Conservation (phyloP, 495 filamentous ascomycete genomes). For the Paragyromitra xinjiangensis region DNA sequence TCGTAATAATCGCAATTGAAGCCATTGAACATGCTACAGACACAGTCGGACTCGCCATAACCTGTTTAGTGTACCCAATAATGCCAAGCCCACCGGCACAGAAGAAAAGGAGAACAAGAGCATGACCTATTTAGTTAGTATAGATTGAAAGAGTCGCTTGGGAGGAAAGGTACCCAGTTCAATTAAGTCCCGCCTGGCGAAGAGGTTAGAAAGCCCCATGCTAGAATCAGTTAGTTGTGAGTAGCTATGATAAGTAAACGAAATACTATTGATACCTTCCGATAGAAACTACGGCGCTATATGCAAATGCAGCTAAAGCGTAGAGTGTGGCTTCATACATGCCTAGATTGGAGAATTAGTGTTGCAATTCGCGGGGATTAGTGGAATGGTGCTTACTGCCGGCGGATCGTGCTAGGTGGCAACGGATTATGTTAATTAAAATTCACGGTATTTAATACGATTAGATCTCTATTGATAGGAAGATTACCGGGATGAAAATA, state of each 20-base stretch:
- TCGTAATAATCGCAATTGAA: slow-evolving; percentile 88
- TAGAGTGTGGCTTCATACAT: slow-evolving; percentile 81
- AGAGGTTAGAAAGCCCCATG: slow-evolving; percentile 84
- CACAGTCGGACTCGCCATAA: slow-evolving; percentile 82
- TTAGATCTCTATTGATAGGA: slow-evolving; percentile 3
- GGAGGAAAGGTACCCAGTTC: slow-evolving; percentile 59
- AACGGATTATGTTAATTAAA: slow-evolving; percentile 23
- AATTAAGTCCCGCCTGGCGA: slow-evolving; percentile 71
- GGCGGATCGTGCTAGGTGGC: slow-evolving; percentile 70
- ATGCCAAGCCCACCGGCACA: slow-evolving; percentile 89
- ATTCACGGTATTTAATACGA: background rate
- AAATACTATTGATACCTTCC: slow-evolving; percentile 46
- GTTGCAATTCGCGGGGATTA: background rate
- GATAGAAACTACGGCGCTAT: slow-evolving; percentile 81
- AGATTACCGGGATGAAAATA: slow-evolving; percentile 84
- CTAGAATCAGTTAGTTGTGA: slow-evolving; percentile 59
- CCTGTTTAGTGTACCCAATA: slow-evolving; percentile 92
- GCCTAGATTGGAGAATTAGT: slow-evolving; percentile 20
- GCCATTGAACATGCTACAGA: slow-evolving; percentile 90
- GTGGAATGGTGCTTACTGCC: slow-evolving; percentile 73
- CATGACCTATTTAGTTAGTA: slow-evolving; percentile 66
- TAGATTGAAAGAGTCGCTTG: background rate
- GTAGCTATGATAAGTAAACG: background rate
- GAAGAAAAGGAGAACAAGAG: slow-evolving; percentile 83
- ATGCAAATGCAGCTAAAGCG: slow-evolving; percentile 80